Evolutionary conservation across 106 monocot species (phyloP), one percentile per base, ranked within the genome.

Genomic region (Platanthera guangdongensis): DNA sequence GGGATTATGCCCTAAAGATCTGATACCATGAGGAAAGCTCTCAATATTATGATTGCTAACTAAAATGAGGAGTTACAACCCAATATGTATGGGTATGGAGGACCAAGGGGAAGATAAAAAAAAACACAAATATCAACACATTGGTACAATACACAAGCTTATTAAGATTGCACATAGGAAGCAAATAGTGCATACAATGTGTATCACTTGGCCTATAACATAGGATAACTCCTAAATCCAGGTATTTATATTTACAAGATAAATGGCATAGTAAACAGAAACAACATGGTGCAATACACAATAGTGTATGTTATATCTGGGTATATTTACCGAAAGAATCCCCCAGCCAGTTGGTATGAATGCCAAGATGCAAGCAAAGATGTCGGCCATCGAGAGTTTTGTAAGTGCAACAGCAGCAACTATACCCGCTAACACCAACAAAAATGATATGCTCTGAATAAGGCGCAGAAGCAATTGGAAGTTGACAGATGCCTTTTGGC

Each of bases 341-440:
- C 91, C 97, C 97, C 97, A 99, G 8, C 93, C 94, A 9, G 97
- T 99, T 3, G 97, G 97, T 46, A 99, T 68, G 80, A 99, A 99
- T 68, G 94, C 97, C 62, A 99, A 75, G 68, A 99, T 88, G 78
- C 89, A 88, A 6, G 97, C 91, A 84, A 99, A 99, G 30, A 99
- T 68, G 30, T 99, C 97, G 4, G 75, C 7, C 15, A 99, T 63
- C 47, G 89, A 86, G 5, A 99, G 85, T 8, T 78, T 13, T 15
- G 97, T 92, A 4, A 82, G 6, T 3, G 75, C 91, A 85, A 99
- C 71, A 53, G 89, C 91, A 68, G 83, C 86, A 80, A 65, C 84
- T 48, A 99, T 22, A 64, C 89, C 97, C 55, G 85, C 89, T 55
- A 97, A 62, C 25, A 83, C 91, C 47, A 91, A 70, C 83, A 97